A percentile compares a stretch with the other conserved stretches of the same genome.
Conservation (phyloP, 116 monocot genomes). For the Dioscorea cayenensis region DNA sequence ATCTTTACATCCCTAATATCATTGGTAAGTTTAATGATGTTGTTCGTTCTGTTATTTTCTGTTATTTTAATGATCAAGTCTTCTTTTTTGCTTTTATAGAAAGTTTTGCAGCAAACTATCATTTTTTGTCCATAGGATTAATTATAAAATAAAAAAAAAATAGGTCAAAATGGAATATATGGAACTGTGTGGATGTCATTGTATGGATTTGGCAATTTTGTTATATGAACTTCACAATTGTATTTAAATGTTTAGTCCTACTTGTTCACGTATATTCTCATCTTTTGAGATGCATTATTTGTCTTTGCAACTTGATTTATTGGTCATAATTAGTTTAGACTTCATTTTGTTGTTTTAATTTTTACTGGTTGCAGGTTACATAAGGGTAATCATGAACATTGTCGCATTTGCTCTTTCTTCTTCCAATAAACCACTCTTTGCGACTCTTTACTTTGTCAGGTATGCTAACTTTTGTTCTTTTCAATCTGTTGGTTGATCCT, state of each 20-base stretch:
- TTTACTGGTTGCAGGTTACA: slow-evolving; percentile 55
- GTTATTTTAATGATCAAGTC: background rate
- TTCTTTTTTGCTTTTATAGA: background rate
- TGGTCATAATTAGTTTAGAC: background rate
- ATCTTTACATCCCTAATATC: slow-evolving; percentile 14
- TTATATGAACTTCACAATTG: too few species aligned
- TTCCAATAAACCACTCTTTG: slow-evolving; percentile 75
- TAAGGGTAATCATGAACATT: slow-evolving; percentile 74
- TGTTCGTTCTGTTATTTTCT: background rate
- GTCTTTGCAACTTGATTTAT: background rate
- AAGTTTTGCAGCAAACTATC: too few species aligned
- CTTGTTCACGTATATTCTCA: background rate
- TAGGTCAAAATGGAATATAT: too few species aligned
- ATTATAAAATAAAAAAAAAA: too few species aligned
- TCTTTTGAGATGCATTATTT: background rate
- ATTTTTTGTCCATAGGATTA: too few species aligned
- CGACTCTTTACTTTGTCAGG: slow-evolving; percentile 89
- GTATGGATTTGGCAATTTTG: too few species aligned
- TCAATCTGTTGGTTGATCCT: background rate
- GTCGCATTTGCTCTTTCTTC: slow-evolving; percentile 83
- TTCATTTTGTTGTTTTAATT: background rate
- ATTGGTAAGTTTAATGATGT: background rate
- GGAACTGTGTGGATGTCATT: too few species aligned
- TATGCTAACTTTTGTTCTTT: slow-evolving; percentile 4
- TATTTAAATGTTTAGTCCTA: background rate